Conservation (phyloP, 1,139 yeast genomes). For the Pichia sp. region DNA sequence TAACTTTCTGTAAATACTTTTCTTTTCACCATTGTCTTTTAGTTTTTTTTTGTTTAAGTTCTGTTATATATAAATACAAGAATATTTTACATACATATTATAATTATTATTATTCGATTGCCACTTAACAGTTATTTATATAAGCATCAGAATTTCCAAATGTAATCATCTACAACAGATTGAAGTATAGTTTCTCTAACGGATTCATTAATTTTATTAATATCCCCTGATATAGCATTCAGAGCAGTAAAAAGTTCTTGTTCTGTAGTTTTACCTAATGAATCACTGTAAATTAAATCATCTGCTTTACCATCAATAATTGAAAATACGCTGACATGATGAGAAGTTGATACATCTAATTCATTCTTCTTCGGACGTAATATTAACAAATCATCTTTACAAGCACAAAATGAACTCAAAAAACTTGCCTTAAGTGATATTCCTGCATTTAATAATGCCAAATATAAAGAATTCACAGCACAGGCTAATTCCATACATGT, state of each 20-base stretch:
- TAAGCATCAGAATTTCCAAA: conserved; percentile 41
- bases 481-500: conserved; percentile 51
- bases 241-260: conserved; percentile 45
- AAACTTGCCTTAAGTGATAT: conserved; percentile 61
- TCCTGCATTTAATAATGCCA: conserved; percentile 77
- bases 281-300: conserved; percentile 60
- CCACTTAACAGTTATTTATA: neutral
- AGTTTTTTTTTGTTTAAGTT: too few relatives aligned
- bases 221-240: conserved; percentile 41
- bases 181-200: conserved; percentile 44
- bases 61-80: neutral
- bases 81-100: conserved; percentile 1
- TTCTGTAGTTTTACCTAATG: conserved; percentile 64
- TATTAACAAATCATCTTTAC: conserved; percentile 33
- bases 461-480: conserved; percentile 55
- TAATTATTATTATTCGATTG: neutral
- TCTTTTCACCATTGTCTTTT: too few relatives aligned
- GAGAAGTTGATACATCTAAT: conserved; percentile 43
- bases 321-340: conserved; percentile 61
- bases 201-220: conserved; percentile 39
- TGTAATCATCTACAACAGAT: conserved; percentile 48
- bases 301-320: conserved; percentile 46
- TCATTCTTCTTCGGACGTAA: conserved; percentile 40
- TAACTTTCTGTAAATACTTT: neutral
- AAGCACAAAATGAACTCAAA: conserved; percentile 46